These are phyloP conservation scores for Talaromyces trachyspermus DNA, from an alignment of 495 filamentous ascomycete species.

Conservation along the genomic window DNA sequence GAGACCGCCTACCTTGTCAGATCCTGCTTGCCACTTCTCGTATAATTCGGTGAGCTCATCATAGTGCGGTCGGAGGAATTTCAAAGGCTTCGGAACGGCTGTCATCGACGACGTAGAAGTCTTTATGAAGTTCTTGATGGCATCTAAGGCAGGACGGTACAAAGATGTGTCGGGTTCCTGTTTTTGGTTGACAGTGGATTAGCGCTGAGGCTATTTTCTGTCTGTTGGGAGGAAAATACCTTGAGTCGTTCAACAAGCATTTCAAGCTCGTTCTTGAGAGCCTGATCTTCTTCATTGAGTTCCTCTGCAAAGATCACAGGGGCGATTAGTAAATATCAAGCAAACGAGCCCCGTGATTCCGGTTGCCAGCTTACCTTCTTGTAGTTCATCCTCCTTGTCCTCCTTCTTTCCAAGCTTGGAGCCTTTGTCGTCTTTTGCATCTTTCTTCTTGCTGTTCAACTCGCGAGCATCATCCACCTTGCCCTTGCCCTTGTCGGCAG, in stretches of 20 bases:
- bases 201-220: conserved; percentile 4
- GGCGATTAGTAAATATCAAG: not conserved
- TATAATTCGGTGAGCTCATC: conserved; percentile 76
- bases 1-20: conserved; percentile 57
- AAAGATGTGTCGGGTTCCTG: conserved; percentile 82
- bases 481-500: conserved; percentile 90
- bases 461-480: conserved; percentile 65
- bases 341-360: conserved; percentile 10
- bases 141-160: conserved; percentile 85
- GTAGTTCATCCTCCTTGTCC: conserved; percentile 55
- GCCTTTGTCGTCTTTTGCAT: conserved; percentile 61
- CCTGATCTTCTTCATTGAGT: conserved; percentile 94
- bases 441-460: conserved; percentile 51
- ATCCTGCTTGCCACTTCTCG: conserved; percentile 76
- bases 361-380: conserved; percentile 42
- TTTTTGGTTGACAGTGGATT: conserved; percentile 10
- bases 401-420: conserved; percentile 67
- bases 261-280: conserved; percentile 95
- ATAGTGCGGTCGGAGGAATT: conserved; percentile 95
- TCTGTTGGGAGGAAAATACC: conserved; percentile 41
- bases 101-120: conserved; percentile 99
- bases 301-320: conserved; percentile 55
- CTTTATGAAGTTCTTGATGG: conserved; percentile 96
- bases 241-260: conserved; percentile 95
- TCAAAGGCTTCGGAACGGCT: conserved; percentile 94